Evolutionary conservation across 1,139 yeast species (phyloP), one percentile per base, ranked within the genome.

Genomic region (Taphrina pruni): DNA sequence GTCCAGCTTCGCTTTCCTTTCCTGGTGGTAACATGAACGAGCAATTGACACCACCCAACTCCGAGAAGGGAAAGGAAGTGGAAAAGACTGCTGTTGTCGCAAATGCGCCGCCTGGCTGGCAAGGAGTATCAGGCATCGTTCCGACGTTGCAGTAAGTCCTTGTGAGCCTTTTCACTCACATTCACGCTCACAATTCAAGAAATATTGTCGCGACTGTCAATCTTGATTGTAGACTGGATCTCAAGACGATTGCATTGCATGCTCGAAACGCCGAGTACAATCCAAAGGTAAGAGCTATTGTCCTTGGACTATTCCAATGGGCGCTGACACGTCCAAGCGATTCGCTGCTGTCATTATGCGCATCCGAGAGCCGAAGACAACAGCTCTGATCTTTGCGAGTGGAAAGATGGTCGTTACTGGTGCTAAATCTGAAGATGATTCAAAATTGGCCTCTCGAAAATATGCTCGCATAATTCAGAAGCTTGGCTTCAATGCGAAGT

Each of bases 341-440:
- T 94, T 94, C 82, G 99, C 99, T 17, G 99, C 99, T 70, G 99
- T 94, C 68, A 94, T 94, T 75, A 95, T 94, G 99, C 90, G 99
- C 84, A 94, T 94, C 75, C 87, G 99, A 80, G 99, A 94, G 78
- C 99, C 99, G 35, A 94, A 94, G 79, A 95, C 99, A 0, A 94
- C 99, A 1, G 99, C 99, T 0, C 84, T 94, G 77, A 95, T 94
- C 75, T 95, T 94, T 80, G 99, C 99, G 1, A 91, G 97, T 6
- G 99, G 99, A 77, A 94, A 94, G 79, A 94, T 94, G 99, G 99
- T 94, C 75, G 99, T 94, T 38, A 94, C 99, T 48, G 99, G 99
- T 85, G 99, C 99, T 41, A 94, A 94, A 79, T 89, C 97, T 52
- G 99, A 94, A 79, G 99, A 94, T 78, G 99, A 94, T 78, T 91